These are phyloP conservation scores for Wickerhamomyces strasburgensis DNA, from an alignment of 805 yeast genomes.

Conservation along the genomic window DNA sequence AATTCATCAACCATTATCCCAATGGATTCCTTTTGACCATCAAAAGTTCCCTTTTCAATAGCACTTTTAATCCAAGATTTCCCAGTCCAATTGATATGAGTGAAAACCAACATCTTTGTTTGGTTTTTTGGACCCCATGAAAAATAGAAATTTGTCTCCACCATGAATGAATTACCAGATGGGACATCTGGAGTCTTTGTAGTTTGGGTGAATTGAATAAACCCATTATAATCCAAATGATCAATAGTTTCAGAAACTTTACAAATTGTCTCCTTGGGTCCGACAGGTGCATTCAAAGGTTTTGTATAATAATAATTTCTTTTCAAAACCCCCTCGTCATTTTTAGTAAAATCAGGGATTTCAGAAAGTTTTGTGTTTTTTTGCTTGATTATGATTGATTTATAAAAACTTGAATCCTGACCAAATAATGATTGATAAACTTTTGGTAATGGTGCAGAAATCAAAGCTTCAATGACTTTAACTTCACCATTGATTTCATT, in stretches of 20 bases:
- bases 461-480: conserved; percentile 46
- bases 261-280: conserved; percentile 74
- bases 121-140: conserved; percentile 59
- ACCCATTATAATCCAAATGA: conserved; percentile 42
- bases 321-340: conserved; percentile 25
- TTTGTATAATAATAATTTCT: conserved; percentile 56
- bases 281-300: conserved; percentile 64
- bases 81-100: conserved; percentile 64
- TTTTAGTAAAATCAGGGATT: conserved; percentile 35
- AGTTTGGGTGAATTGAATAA: conserved; percentile 46
- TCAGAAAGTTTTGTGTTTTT: conserved; percentile 58
- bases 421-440: conserved; percentile 61
- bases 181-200: conserved; percentile 83
- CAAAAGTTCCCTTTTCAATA: conserved; percentile 67
- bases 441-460: conserved; percentile 63
- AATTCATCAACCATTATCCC: conserved; percentile 42
- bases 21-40: conserved; percentile 64
- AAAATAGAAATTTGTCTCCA: conserved; percentile 50
- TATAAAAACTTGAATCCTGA: conserved; percentile 41
- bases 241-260: conserved; percentile 55
- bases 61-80: conserved; percentile 76
- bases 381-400: conserved; percentile 47
- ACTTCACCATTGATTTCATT: conserved; percentile 44
- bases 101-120: conserved; percentile 49
- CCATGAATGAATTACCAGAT: conserved; percentile 62